Conservation (phyloP, 2,329 filamentous ascomycete genomes). For the Aspergillus eucalypticola region DNA sequence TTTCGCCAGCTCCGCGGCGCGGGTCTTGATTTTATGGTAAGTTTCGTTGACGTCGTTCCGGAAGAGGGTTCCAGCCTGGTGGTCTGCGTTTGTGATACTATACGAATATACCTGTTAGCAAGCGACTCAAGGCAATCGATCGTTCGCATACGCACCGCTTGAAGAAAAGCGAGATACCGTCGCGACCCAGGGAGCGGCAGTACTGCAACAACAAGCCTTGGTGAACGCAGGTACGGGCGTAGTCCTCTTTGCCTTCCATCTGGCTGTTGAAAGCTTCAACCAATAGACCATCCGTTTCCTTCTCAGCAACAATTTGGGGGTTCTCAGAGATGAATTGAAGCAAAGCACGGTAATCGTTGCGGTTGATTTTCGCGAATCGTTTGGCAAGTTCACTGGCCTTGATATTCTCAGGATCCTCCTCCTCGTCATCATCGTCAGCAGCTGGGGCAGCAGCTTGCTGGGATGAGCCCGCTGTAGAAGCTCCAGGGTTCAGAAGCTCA, state of each 20-base stretch:
- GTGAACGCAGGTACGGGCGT: constrained; percentile 84
- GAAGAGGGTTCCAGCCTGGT: constrained; percentile 90
- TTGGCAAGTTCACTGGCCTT: constrained; percentile 77
- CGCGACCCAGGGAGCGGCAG: constrained; percentile 82
- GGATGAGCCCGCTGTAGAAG: constrained; percentile 41
- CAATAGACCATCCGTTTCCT: constrained; percentile 85
- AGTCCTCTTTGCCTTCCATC: constrained; percentile 72
- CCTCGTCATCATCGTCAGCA: constrained; percentile 50
- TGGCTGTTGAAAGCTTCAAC: constrained; percentile 90
- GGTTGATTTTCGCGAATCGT: constrained; percentile 75
- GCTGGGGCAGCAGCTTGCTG: constrained; percentile 38
- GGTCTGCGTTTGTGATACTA: constrained; percentile 77
- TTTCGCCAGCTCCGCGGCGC: constrained; percentile 71
- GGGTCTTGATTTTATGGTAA: constrained; percentile 75
- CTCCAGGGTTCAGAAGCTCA: constrained; percentile 74
- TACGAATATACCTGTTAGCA: constrained; percentile 12
- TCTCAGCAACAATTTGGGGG: constrained; percentile 76
- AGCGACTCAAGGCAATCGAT: background rate
- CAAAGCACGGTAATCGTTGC: constrained; percentile 70
- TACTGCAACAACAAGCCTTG: constrained; percentile 92
- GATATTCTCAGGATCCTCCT: constrained; percentile 69
- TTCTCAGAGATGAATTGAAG: constrained; percentile 77
- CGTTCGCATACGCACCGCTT: constrained; percentile 60
- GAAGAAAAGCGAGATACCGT: constrained; percentile 92
- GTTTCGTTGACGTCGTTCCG: constrained; percentile 89